Evolutionary conservation across 805 yeast genomes (phyloP), one percentile per base, ranked within the genome.

Genomic region (Barnettozyma californica): DNA sequence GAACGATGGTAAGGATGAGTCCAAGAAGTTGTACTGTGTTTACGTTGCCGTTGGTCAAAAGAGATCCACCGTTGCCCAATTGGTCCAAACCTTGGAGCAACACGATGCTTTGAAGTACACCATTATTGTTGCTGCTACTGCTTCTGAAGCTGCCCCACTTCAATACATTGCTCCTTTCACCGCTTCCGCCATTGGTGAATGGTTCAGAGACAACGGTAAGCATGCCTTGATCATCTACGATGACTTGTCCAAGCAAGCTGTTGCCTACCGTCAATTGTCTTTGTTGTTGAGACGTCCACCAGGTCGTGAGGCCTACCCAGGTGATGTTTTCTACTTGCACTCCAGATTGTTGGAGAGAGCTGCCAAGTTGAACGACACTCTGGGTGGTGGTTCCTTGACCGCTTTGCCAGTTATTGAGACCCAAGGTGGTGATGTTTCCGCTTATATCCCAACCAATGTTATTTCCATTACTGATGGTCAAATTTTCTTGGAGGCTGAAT

Each of bases 101-200:
- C 79, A 90, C 73, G 98, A 91, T 71, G 98, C 99, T 67, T 79
- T 94, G 77, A 89, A 94, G 79, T 94, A 94, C 84, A 74, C 97
- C 67, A 86, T 94, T 76, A 82, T 94, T 74, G 98, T 94, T 72
- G 97, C 99, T 55, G 99, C 99, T 66, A 94, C 99, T 67, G 99
- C 99, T 63, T 94, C 99, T 57, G 99, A 94, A 82, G 99, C 99
- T 65, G 99, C 99, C 74, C 99, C 99, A 74, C 82, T 94, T 76
- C 99, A 94, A 83, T 94, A 90, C 82, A 78, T 94, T 73, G 98
- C 99, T 80, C 99, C 99, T 74, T 94, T 94, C 96, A 89, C 99
- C 65, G 99, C 91, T 63, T 86, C 96, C 73, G 96, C 99, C 68
- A 91, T 94, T 73, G 97, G 98, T 80, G 99, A 94, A 81, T 94